These are phyloP conservation scores for Aspergillus pseudonomiae DNA, from an alignment of 2,329 filamentous ascomycete species.

Conservation along the genomic window DNA sequence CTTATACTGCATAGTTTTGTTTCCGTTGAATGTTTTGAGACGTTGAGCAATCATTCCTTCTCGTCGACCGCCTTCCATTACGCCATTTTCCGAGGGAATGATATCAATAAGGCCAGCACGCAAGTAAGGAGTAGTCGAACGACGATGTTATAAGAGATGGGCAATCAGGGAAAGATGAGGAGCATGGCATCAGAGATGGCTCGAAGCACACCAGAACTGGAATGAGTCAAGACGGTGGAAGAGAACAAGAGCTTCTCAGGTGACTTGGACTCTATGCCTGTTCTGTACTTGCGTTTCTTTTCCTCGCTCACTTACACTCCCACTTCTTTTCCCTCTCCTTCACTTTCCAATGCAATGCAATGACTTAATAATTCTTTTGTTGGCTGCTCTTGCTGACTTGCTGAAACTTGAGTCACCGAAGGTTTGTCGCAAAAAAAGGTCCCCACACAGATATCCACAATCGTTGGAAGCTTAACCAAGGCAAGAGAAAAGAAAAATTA, in stretches of 20 bases:
- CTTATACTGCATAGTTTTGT: constrained; percentile 22
- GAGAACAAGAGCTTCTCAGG: not conserved
- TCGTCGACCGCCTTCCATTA: constrained; percentile 19
- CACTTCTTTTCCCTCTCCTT: not conserved
- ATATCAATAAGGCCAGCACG: constrained; percentile 18
- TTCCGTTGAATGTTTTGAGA: constrained; percentile 18
- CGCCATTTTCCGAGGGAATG: constrained; percentile 25
- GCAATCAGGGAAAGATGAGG: not conserved
- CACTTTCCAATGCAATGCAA: not conserved
- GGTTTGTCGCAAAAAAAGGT: constrained; percentile 1
- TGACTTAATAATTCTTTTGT: not conserved
- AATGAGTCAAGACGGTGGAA: not conserved
- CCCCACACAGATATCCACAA: constrained; percentile 1
- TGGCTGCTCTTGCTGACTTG: not conserved
- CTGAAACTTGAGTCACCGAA: not conserved
- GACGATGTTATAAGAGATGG: not conserved
- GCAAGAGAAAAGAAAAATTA: constrained; percentile 4
- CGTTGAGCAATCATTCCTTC: constrained; percentile 23
- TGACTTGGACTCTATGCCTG: constrained; percentile 6
- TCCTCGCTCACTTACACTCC: not conserved
- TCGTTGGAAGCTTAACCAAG: constrained; percentile 4
- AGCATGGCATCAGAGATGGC: not conserved
- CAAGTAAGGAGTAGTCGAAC: constrained; percentile 8
- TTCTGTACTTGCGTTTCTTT: not conserved
- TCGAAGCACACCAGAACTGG: not conserved